A percentile compares a stretch with the other conserved stretches of the same genome.
Evolutionary conservation across 257 asterid genomes (phyloP).

Genomic region (Marsdenia floribunda): DNA sequence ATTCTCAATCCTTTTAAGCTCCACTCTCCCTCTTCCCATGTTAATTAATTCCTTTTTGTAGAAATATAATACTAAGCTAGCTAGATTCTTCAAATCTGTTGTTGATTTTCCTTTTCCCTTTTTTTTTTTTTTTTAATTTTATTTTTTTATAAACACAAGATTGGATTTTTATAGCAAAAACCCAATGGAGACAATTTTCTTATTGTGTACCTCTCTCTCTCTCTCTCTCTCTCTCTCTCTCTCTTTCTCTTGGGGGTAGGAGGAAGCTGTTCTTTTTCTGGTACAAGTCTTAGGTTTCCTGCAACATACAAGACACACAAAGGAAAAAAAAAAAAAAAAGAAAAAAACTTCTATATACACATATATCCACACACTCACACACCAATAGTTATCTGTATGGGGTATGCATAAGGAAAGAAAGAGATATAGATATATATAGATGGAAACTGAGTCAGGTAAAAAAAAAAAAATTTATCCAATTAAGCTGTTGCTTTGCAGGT

Average conservation of each 20-base stretch:
- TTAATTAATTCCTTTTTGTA: background rate
- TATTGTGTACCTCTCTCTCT: slow-evolving; percentile 6
- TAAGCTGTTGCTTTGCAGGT: background rate
- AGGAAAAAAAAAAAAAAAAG: too few relatives aligned
- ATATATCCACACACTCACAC: background rate
- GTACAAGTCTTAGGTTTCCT: slow-evolving; percentile 31
- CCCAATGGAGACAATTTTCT: slow-evolving; percentile 11
- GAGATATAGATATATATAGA: background rate
- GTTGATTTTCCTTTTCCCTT: background rate
- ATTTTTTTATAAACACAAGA: slow-evolving; percentile 6
- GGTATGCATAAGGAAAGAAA: background rate
- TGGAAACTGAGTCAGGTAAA: slow-evolving; percentile 16
- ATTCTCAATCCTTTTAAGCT: slow-evolving; percentile 66
- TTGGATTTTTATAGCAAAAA: slow-evolving; percentile 27
- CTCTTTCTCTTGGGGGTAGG: slow-evolving; percentile 23
- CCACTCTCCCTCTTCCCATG: slow-evolving; percentile 75
- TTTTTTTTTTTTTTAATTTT: background rate
- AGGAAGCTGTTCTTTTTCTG: slow-evolving; percentile 18
- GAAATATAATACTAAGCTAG: background rate
- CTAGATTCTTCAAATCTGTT: slow-evolving; percentile 4
- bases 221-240: slow-evolving; percentile 21
- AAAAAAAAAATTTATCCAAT: background rate
- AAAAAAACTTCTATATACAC: background rate
- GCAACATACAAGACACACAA: slow-evolving; percentile 8
- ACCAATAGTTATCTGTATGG: background rate